Percentiles rank a stretch among this genome's conserved stretches.
Evolutionary conservation across 1,139 yeast species (phyloP).

Genomic region (Geotrichum candidum): DNA sequence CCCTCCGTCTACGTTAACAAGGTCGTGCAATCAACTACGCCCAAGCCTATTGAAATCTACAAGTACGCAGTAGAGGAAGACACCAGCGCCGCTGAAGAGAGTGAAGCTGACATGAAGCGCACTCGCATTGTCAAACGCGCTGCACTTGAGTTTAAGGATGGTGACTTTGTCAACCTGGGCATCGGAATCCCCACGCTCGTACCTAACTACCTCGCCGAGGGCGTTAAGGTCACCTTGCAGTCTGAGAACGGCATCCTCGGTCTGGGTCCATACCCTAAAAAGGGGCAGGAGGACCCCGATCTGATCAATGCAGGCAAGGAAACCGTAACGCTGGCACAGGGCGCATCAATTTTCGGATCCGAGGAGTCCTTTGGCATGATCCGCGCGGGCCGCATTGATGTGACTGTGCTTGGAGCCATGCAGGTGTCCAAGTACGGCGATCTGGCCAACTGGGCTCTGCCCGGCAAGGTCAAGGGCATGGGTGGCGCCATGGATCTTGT

Average conservation of each 20-base stretch:
- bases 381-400: slow-evolving; percentile 43
- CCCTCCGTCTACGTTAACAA: slow-evolving; percentile 44
- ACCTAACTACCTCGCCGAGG: slow-evolving; percentile 40
- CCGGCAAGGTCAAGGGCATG: slow-evolving; percentile 49
- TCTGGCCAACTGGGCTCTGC: slow-evolving; percentile 49
- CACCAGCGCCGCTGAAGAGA: slow-evolving; percentile 15
- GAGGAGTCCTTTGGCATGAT: slow-evolving; percentile 49
- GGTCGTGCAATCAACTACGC: slow-evolving; percentile 40
- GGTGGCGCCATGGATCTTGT: slow-evolving; percentile 56
- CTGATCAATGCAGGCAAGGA: slow-evolving; percentile 50
- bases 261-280: slow-evolving; percentile 44
- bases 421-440: slow-evolving; percentile 47
- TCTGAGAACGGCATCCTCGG: slow-evolving; percentile 49
- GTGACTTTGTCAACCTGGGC: slow-evolving; percentile 44
- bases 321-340: slow-evolving; percentile 43
- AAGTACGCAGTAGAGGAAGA: slow-evolving; percentile 21
- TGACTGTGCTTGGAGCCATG: slow-evolving; percentile 46
- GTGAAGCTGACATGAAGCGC: slow-evolving; percentile 25
- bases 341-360: slow-evolving; percentile 46
- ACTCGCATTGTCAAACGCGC: slow-evolving; percentile 42
- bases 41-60: slow-evolving; percentile 42
- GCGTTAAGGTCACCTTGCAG: slow-evolving; percentile 41
- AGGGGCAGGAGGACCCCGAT: slow-evolving; percentile 45
- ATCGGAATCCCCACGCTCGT: slow-evolving; percentile 49
- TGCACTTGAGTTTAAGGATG: slow-evolving; percentile 43